phyloP scores from a whole-genome alignment of 306 rosid species.

The Rosa persica region DNA sequence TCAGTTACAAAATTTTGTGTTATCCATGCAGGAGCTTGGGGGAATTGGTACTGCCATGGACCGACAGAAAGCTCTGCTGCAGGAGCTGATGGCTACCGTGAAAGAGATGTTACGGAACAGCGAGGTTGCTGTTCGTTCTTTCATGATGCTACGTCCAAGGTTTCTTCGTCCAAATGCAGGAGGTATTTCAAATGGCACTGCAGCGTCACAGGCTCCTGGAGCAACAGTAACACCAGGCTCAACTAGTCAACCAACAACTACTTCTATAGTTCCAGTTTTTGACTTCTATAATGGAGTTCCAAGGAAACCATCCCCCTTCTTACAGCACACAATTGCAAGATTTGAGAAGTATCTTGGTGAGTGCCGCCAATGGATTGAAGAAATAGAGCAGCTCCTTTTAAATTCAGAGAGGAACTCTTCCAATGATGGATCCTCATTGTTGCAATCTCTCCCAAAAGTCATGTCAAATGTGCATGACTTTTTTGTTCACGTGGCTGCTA shows the following conservation, averaged over 20 bases:
- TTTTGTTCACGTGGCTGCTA: conserved; percentile 94
- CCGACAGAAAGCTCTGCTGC: conserved; percentile 70
- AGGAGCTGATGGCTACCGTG: conserved; percentile 65
- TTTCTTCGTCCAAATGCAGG: conserved; percentile 72
- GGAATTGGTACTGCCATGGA: conserved; percentile 88
- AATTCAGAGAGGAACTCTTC: conserved; percentile 61
- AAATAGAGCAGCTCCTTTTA: conserved; percentile 85
- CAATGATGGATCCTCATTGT: conserved; percentile 56
- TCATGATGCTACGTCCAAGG: conserved; percentile 85
- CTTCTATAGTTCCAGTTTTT: conserved; percentile 77
- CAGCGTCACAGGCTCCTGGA: conserved; percentile 68
- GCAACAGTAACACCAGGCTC: conserved; percentile 41
- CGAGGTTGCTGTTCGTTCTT: conserved; percentile 92
- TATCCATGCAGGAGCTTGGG: conserved; percentile 75
- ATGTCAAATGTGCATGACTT: conserved; percentile 93
- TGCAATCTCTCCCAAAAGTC: conserved; percentile 92
- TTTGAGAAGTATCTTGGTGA: conserved; percentile 82
- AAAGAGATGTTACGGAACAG: conserved; percentile 86
- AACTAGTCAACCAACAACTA: conserved; percentile 55
- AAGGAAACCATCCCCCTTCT: conserved; percentile 87
- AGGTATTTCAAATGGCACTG: conserved; percentile 67
- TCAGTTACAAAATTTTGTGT: conserved; percentile 21
- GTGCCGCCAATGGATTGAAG: conserved; percentile 93
- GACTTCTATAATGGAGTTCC: conserved; percentile 94
- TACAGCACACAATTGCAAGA: conserved; percentile 79